Base-by-base conservation (phyloP, 2,329 filamentous ascomycete species). In the Plenodomus lindquistii region DNA sequence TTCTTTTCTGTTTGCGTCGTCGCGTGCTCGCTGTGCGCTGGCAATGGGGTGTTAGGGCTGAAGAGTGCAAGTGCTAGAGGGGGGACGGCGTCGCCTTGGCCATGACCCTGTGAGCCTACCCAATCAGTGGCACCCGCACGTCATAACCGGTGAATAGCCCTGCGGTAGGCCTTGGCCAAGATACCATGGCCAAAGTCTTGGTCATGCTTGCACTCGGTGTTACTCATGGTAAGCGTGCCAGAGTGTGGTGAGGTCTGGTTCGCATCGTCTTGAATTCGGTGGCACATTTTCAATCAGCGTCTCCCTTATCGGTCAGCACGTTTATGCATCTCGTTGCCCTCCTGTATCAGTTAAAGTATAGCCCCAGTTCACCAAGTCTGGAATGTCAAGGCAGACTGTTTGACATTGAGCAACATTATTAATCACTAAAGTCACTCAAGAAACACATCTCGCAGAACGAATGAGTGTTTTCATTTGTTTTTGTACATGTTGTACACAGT, bases 11-110 rank as follows among this genome's bases (percentile, higher is more conserved):
- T 50, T 47, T 53, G 48, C 47, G 50, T 61, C 53, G 66, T 69
- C 66, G 66, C 65, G 65, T 69, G 65, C 64, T 60, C 45, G 57
- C 50, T 47, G 59, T 60, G 56, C 50, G 55, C 39, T 60, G 55
- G 44, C 45, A 46, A 42, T 51, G 36, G 44, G 46, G 47, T 42
- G 45, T 61, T 57, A 55, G 55, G 56, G 59, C 62, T 61, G 54
- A 60, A 31, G 52, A 49, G 53, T 53, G 40, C 50, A 48, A 41
- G 37, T 52, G 24, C 39, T 48, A 35, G 55, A 57, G 54, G 43
- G 48, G 50, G 41, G 42, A 36, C 31, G 35, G 21, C 43, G 27
- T 50, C 37, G 40, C 19, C 50, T 52, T 53, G 46, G 44, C 46
- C 42, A 40, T 45, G 42, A 44, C 40, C 50, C 24, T 46, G 42